Evolutionary conservation across 2,329 filamentous ascomycete species (phyloP).

Genomic region (Hypoxylon sp.): DNA sequence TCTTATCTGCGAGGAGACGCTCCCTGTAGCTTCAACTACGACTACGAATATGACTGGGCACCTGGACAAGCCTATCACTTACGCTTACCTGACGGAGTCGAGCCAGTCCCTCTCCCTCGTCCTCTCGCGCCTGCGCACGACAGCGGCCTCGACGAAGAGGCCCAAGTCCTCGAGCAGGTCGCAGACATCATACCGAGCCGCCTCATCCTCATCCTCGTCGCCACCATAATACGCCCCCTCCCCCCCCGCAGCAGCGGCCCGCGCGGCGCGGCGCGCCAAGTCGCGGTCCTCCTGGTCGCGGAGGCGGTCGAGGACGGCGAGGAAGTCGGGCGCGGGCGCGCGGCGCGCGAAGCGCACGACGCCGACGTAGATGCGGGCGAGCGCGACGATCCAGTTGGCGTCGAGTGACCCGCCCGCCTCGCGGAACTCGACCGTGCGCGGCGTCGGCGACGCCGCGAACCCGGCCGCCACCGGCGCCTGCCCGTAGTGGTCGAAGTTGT

Average conservation of each 20-base stretch:
- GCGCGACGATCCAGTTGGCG: conserved; percentile 46
- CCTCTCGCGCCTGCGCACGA: conserved; percentile 36
- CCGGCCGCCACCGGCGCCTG: not conserved
- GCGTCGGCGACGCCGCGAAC: not conserved
- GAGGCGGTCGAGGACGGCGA: conserved; percentile 43
- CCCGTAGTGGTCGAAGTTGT: conserved; percentile 37
- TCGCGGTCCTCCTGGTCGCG: conserved; percentile 43
- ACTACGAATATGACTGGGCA: too few species aligned
- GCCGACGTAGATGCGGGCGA: conserved; percentile 47
- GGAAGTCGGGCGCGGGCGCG: conserved; percentile 11
- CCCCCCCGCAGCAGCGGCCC: not conserved
- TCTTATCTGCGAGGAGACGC: too few species aligned
- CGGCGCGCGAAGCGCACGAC: conserved; percentile 36
- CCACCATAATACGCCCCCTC: conserved; percentile 8
- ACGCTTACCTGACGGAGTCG: too few species aligned
- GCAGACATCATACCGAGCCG: conserved; percentile 46
- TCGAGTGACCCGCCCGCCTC: conserved; percentile 48
- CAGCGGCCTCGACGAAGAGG: conserved; percentile 43
- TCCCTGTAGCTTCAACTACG: not conserved
- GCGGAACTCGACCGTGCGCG: conserved; percentile 48
- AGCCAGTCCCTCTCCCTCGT: not conserved
- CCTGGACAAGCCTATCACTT: too few species aligned
- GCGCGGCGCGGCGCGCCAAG: conserved; percentile 15
- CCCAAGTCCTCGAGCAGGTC: conserved; percentile 49
- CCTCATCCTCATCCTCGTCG: conserved; percentile 5